These are phyloP conservation scores for Cryptomeria japonica DNA, from an alignment of 75 land plant species.

Conservation along the genomic window DNA sequence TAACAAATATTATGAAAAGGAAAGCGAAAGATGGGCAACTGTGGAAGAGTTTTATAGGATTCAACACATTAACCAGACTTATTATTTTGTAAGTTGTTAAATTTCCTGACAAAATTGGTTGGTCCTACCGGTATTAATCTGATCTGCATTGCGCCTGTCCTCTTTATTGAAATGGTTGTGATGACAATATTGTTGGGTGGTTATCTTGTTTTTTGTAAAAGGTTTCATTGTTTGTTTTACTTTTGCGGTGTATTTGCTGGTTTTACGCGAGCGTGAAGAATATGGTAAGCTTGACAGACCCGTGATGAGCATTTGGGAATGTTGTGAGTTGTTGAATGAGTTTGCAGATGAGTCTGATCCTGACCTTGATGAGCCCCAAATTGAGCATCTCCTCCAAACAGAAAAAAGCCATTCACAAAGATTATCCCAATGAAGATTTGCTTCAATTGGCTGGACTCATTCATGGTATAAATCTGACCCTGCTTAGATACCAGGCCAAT, in stretches of 20 bases:
- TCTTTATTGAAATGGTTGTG: neutral
- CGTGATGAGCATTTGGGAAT: slow-evolving; percentile 90
- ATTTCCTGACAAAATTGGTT: neutral
- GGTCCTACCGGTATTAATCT: too few species aligned
- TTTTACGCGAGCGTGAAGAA: slow-evolving; percentile 54
- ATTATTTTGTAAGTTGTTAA: slow-evolving; percentile 47
- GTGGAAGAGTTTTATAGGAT: slow-evolving; percentile 70
- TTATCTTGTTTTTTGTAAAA: neutral
- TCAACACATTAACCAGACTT: slow-evolving; percentile 68
- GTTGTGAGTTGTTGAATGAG: slow-evolving; percentile 76
- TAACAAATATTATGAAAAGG: slow-evolving; percentile 56
- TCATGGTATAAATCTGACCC: slow-evolving; percentile 49
- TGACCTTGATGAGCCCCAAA: slow-evolving; percentile 86
- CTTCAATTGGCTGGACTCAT: slow-evolving; percentile 77
- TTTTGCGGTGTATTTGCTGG: slow-evolving; percentile 58
- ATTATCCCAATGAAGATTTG: slow-evolving; percentile 88
- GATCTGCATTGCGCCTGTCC: neutral
- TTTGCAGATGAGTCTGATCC: slow-evolving; percentile 83
- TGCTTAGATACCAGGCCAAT: neutral
- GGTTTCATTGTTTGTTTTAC: neutral
- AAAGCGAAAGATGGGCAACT: slow-evolving; percentile 42
- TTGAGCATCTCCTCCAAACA: slow-evolving; percentile 78
- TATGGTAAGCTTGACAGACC: slow-evolving; percentile 53
- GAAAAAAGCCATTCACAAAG: slow-evolving; percentile 81
- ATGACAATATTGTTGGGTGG: slow-evolving; percentile 1